Evolutionary conservation across 2,329 filamentous ascomycete species (phyloP).

Genomic region (Aspergillus pseudoglaucus): DNA sequence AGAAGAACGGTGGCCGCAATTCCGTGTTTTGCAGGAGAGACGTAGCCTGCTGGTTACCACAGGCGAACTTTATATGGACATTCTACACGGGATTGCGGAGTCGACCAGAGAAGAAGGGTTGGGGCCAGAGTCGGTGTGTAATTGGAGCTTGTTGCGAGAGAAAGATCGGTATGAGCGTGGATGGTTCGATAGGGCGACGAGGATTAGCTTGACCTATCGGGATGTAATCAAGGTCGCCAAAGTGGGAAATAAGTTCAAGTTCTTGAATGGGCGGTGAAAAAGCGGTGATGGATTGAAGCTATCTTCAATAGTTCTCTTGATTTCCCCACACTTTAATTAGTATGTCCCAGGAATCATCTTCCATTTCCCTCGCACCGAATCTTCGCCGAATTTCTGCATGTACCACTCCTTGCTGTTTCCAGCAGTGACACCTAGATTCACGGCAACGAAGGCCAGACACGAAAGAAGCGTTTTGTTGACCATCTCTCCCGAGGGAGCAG

Average conservation of each 20-base stretch:
- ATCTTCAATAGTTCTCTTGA: not conserved
- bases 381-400: conserved; percentile 62
- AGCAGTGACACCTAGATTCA: conserved; percentile 79
- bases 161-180: conserved; percentile 32
- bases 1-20: conserved; percentile 25
- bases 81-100: conserved; percentile 55
- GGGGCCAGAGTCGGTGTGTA: conserved; percentile 44
- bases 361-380: conserved; percentile 59
- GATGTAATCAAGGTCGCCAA: conserved; percentile 80
- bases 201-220: conserved; percentile 62
- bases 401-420: conserved; percentile 75
- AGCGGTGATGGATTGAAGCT: conserved; percentile 9
- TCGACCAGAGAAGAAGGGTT: conserved; percentile 59
- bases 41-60: conserved; percentile 61
- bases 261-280: conserved; percentile 30
- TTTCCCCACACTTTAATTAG: conserved; percentile 12
- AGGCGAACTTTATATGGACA: conserved; percentile 48
- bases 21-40: conserved; percentile 72
- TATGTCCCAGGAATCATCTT: conserved; percentile 62
- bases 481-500: conserved; percentile 59
- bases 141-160: conserved; percentile 52
- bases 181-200: conserved; percentile 42
- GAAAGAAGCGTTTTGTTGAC: conserved; percentile 69
- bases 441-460: conserved; percentile 64
- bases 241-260: conserved; percentile 61